These are phyloP conservation scores for Colletotrichum tropicale DNA, from an alignment of 2,329 filamentous ascomycete species.

Conservation along the genomic window DNA sequence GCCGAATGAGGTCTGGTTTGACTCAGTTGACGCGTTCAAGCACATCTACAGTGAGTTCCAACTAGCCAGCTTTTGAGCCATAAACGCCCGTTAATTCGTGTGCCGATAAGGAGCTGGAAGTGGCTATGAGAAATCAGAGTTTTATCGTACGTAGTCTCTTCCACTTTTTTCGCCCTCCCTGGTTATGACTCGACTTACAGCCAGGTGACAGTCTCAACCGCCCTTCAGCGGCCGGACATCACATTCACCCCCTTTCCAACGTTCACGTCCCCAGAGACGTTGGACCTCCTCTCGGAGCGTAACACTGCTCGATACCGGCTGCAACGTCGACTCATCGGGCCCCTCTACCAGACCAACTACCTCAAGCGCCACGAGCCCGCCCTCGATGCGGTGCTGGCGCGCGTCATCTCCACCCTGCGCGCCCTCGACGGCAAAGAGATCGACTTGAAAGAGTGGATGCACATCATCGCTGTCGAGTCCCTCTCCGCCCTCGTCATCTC, in stretches of 20 bases:
- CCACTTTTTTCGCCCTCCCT: background rate
- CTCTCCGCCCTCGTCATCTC: conserved; percentile 54
- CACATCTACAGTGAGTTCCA: conserved; percentile 48
- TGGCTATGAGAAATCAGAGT: conserved; percentile 56
- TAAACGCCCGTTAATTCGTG: background rate
- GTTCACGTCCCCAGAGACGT: conserved; percentile 41
- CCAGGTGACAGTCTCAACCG: conserved; percentile 45
- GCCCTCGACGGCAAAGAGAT: conserved; percentile 41
- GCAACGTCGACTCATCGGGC: conserved; percentile 54
- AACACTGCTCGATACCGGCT: conserved; percentile 50
- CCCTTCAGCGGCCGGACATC: conserved; percentile 45
- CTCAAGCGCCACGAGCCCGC: conserved; percentile 44
- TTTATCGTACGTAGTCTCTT: conserved; percentile 44
- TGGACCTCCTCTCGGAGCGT: conserved; percentile 57
- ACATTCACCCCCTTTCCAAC: conserved; percentile 33
- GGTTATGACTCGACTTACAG: background rate
- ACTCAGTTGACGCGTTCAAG: conserved; percentile 50
- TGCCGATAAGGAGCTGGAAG: conserved; percentile 45
- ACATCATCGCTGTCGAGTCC: conserved; percentile 58
- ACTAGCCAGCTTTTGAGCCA: background rate
- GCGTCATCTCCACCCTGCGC: conserved; percentile 38
- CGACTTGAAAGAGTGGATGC: conserved; percentile 61
- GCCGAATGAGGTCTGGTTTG: conserved; percentile 59
- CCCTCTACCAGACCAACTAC: conserved; percentile 48
- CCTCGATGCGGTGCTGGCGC: conserved; percentile 44